Base-by-base conservation (phyloP, 1,284 basidiomycete species). In the Mycena sp. region DNA sequence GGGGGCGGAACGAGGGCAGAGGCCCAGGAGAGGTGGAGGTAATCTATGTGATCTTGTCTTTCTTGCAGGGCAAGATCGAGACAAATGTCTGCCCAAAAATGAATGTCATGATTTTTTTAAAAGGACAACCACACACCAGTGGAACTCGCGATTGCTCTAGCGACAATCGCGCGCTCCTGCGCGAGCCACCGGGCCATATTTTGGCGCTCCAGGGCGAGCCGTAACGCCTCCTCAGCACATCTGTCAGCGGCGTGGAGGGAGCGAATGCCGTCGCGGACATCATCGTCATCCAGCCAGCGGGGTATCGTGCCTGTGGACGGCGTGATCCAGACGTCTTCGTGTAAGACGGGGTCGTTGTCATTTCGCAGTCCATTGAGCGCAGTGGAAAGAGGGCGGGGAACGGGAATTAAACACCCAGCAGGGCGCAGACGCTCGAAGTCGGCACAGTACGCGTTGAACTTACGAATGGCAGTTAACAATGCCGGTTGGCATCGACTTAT, bases 321-420 rank as follows among this genome's bases (percentile, higher is more conserved):
- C 0, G 76, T 72, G 7, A 83, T 80, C 84, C 84, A 86, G 0
- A 85, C 76, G 64, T 85, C 84, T 57, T 84, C 77, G 76, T 83
- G 80, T 0, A 85, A 72, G 6, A 52, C 72, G 0, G 79, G 66
- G 57, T 78, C 62, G 6, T 80, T 77, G 57, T 78, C 62, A 6
- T 80, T 77, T 3, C 79, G 72, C 18, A 85, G 76, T 0, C 73
- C 74, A 0, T 69, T 63, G 0, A 85, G 74, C 38, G 79, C 74
- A 0, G 73, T 78, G 0, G 77, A 79, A 0, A 83, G 79, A 0
- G 76, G 77, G 1, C 62, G 25, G 7, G 81, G 83, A 14, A 84
- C 62, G 0, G 80, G 82, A 8, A 86, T 79, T 3, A 62, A 54
- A 74, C 79, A 83, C 4, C 59, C 37, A 0, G 76, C 63, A 1